A percentile compares a stretch with the other conserved stretches of the same genome.
phyloP scores from a whole-genome alignment of 805 yeast genomes.

The Saccharomyces jurei region DNA sequence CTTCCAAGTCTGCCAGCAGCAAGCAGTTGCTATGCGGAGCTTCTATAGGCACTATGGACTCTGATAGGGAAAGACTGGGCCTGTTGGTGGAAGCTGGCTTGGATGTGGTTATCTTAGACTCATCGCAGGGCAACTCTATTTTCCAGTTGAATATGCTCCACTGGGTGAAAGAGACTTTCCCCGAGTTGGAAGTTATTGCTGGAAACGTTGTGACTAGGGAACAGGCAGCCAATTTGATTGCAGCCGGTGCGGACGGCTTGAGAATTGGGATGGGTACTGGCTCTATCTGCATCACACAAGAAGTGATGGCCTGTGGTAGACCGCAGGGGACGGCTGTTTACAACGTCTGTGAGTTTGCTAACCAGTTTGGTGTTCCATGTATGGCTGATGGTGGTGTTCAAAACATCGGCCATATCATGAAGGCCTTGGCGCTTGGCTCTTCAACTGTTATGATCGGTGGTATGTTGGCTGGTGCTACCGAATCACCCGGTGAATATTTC shows the following conservation, averaged over 20 bases:
- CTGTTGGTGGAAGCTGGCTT: conserved; percentile 24
- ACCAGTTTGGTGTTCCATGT: conserved; percentile 93
- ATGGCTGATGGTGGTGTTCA: conserved; percentile 99
- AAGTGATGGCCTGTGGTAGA: conserved; percentile 99
- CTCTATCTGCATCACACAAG: conserved; percentile 97
- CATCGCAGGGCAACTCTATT: conserved; percentile 94
- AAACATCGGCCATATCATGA: conserved; percentile 68
- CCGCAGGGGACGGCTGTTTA: conserved; percentile 99
- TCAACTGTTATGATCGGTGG: too few species aligned
- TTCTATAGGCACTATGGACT: too few species aligned
- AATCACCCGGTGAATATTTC: too few species aligned
- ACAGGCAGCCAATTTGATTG: conserved; percentile 92
- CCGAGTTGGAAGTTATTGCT: conserved; percentile 82
- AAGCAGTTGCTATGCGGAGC: too few species aligned
- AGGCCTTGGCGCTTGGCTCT: too few species aligned
- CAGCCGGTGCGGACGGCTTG: conserved; percentile 94
- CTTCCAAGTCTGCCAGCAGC: too few species aligned
- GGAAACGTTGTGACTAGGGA: conserved; percentile 99
- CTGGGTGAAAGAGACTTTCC: conserved; percentile 77
- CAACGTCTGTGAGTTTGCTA: conserved; percentile 88
- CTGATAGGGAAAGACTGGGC: too few species aligned
- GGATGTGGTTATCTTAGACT: conserved; percentile 59
- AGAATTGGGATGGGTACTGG: conserved; percentile 99
- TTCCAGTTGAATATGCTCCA: conserved; percentile 91
- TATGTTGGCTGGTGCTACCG: too few species aligned